Evolutionary conservation across 2,329 filamentous ascomycete species (phyloP).

Genomic region (Furcasterigmium furcatum): DNA sequence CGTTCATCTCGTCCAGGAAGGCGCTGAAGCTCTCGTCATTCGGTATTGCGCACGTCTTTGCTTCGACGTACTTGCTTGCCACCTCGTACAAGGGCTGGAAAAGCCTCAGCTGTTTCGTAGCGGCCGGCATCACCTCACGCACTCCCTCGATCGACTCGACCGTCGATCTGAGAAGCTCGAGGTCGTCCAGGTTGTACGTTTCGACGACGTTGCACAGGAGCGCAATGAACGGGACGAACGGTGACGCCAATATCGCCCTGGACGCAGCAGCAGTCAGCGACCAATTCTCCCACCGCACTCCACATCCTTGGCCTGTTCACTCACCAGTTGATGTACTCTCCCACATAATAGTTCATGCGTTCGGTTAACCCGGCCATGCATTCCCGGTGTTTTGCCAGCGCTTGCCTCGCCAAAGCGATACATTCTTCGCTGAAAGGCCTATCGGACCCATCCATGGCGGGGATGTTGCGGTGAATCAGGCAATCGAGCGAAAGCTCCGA

Average conservation of each 20-base stretch:
- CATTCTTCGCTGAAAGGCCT: constrained; percentile 17
- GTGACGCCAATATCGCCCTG: constrained; percentile 15
- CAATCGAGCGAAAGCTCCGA: constrained; percentile 17
- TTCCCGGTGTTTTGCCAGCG: constrained; percentile 13
- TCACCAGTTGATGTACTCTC: constrained; percentile 13
- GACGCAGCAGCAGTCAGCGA: background rate
- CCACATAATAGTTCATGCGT: constrained; percentile 4
- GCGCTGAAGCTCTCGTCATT: background rate
- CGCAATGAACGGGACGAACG: constrained; percentile 20
- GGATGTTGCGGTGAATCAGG: constrained; percentile 20
- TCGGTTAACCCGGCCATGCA: constrained; percentile 9
- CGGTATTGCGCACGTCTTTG: background rate
- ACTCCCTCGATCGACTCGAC: constrained; percentile 7
- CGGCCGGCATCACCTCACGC: background rate
- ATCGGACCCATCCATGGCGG: constrained; percentile 7
- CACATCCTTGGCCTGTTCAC: background rate
- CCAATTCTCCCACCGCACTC: background rate
- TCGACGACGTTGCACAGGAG: constrained; percentile 24
- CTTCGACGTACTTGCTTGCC: constrained; percentile 6
- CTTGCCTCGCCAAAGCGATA: constrained; percentile 15
- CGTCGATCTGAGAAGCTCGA: constrained; percentile 19
- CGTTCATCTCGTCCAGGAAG: background rate
- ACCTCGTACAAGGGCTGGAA: constrained; percentile 19
- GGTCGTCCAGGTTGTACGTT: constrained; percentile 34
- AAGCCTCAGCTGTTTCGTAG: constrained; percentile 12